Base-by-base conservation (phyloP, 805 yeast genomes). In the Torulaspora indica region DNA sequence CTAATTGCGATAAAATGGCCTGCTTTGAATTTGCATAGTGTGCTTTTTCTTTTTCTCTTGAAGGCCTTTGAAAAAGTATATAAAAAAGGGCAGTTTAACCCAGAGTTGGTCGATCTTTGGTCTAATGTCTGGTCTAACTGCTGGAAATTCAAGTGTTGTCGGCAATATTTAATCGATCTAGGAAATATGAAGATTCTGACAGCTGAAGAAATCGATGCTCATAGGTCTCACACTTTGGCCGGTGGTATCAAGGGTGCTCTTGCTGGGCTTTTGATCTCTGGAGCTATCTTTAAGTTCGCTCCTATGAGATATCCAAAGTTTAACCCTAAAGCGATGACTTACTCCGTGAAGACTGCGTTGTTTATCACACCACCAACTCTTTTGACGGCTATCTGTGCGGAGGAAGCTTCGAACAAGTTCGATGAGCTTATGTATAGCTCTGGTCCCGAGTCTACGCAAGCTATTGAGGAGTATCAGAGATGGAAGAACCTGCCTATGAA, bases 291-390 rank as follows among this genome's bases (percentile, higher is more conserved):
- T 56, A 75, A 74, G 38, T 55, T 71, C 22, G 79, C 79, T 25
- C 76, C 76, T 6, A 67, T 67, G 47, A 64, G 65, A 45, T 76
- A 55, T 51, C 81, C 81, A 22, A 55, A 66, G 7, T 67, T 76
- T 54, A 56, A 62, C 27, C 68, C 68, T 17, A 51, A 54, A 31
- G 66, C 60, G 27, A 53, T 76, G 52, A 72, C 82, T n/a, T 79
- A 74, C 72, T 71, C 79, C 10, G 69, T 81, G 49, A 73, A 75
- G 52, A 79, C 91, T 2, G 86, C 87, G 5, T 63, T 81, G 42
- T 77, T 77, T 54, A 76, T 82, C 45, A 74, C 79, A 28, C 95
- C 95, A 10, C 82, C 85, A 25, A 75, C 83, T 2, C 66, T 80
- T 33, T 54, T 74, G 22, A 74, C 81, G 8, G 78, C 84, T 3